These are phyloP conservation scores for Begonia loranthoides DNA, from an alignment of 306 rosid species.

Conservation along the genomic window DNA sequence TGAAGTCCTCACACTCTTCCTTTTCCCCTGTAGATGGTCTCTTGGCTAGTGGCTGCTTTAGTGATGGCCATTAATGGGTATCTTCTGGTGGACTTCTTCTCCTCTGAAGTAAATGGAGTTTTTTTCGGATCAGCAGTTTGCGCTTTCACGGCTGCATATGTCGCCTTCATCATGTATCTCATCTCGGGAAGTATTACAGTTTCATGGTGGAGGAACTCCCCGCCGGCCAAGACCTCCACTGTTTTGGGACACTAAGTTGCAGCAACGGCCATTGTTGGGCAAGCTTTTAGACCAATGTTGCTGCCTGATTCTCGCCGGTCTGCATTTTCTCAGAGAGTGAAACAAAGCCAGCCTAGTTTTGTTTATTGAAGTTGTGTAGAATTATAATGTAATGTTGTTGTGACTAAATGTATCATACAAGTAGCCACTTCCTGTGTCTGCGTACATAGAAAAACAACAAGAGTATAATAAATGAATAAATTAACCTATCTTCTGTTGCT, in stretches of 20 bases:
- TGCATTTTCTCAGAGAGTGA: no score
- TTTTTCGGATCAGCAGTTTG: conserved; percentile 16
- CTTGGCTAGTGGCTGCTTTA: conserved; percentile 87
- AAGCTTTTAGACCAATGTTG: not conserved
- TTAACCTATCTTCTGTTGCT: no score
- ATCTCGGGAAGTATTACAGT: conserved; percentile 26
- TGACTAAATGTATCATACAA: no score
- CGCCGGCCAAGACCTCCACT: conserved; percentile 21
- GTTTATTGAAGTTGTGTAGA: no score
- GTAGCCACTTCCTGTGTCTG: no score
- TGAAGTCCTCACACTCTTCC: not conserved
- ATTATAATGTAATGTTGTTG: no score
- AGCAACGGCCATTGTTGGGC: conserved; percentile 5
- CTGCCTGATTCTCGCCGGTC: not conserved
- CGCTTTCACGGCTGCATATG: conserved; percentile 42
- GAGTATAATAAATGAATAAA: no score
- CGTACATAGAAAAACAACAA: no score
- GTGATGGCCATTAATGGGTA: conserved; percentile 91
- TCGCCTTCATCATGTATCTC: conserved; percentile 66
- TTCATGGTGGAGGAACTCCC: conserved; percentile 28
- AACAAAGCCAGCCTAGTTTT: no score
- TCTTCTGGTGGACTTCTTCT: conserved; percentile 70
- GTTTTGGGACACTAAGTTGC: conserved; percentile 24
- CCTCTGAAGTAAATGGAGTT: conserved; percentile 52
- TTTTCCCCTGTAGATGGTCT: conserved; percentile 25